Base-by-base conservation (phyloP, 331 rosid genomes). In the Prunus yedoensis region DNA sequence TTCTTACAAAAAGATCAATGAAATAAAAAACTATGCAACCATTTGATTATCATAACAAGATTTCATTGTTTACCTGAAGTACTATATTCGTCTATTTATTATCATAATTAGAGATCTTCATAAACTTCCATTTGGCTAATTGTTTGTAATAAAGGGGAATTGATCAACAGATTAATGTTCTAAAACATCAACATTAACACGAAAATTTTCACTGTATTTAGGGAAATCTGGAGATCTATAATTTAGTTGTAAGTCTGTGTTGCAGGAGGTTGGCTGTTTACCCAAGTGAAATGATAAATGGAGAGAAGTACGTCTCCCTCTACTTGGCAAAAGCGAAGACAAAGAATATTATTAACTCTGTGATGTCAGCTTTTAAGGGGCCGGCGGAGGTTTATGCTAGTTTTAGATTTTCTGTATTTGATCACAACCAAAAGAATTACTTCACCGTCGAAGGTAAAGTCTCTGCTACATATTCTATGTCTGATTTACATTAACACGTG, bases 351-450 rank as follows among this genome's bases (percentile, higher is more conserved):
- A 38, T 38, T 7, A 7, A 38, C 73, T 66, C 45, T 23, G 3
- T 56, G 73, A 12, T 66, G 74, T 38, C 43, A 38, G 43, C 43
- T 38, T 2, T 32, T 32, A 32, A 5, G 1, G 38, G 38, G 38
- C 38, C 1, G 38, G 8, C 4, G 68, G 68, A 68, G 38, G 80
- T 68, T 57, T 13, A 56, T 12, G 74, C 41, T 4, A n/a, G 4
- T 47, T 67, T 56, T 18, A 67, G 68, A 46, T 57, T 67, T 35
- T 76, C 57, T 76, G 51, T 76, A 14, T 47, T 66, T 45, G 80
- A 76, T 54, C 27, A 56, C 10, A 15, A 38, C 0, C 50, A 52
- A 20, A 2, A 43, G 8, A 76, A 41, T 11, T 67, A 56, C 32
- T 7, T 76, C 14, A 76, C 35, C 23, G 9, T 71, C 25, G 64